phyloP scores from a whole-genome alignment of 352 stramenopile species.

The Phytophthora boehmeriae region DNA sequence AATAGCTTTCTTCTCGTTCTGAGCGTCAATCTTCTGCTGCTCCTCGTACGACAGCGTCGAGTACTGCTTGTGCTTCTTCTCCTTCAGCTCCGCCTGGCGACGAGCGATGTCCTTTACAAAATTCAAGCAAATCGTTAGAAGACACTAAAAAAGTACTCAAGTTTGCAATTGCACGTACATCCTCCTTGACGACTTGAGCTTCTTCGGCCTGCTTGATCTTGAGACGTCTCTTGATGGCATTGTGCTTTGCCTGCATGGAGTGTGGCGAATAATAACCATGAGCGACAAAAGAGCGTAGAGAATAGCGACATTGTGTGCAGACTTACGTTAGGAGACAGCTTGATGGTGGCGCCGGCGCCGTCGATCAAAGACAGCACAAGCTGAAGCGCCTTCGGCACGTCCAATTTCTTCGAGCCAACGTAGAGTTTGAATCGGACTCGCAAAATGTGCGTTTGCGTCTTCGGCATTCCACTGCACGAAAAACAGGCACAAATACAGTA shows the following conservation, averaged over 20 bases:
- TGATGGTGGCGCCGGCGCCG: conserved; percentile 70
- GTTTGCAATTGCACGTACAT: conserved; percentile 25
- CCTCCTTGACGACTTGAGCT: conserved; percentile 29
- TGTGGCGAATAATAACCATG: conserved; percentile 4
- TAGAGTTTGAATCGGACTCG: conserved; percentile 68
- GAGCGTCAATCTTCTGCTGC: conserved; percentile 76
- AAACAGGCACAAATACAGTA: neutral
- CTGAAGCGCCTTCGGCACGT: conserved; percentile 48
- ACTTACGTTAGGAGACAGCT: conserved; percentile 76
- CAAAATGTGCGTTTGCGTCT: conserved; percentile 63
- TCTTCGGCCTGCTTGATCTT: conserved; percentile 68
- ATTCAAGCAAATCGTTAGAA: neutral
- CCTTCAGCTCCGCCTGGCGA: conserved; percentile 57
- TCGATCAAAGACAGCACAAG: conserved; percentile 66
- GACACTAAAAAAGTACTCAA: neutral
- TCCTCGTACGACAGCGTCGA: conserved; percentile 80
- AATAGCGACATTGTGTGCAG: neutral
- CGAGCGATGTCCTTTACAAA: conserved; percentile 47
- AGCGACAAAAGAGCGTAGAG: neutral
- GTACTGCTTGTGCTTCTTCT: conserved; percentile 86
- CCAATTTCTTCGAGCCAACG: conserved; percentile 66
- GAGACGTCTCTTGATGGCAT: conserved; percentile 70
- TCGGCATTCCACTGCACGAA: conserved; percentile 65
- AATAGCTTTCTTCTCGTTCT: conserved; percentile 71
- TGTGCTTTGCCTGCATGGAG: conserved; percentile 63